Evolutionary conservation across 2,329 filamentous ascomycete genomes (phyloP), one percentile per base, ranked within the genome.

Genomic region (Scorias spongiosa): DNA sequence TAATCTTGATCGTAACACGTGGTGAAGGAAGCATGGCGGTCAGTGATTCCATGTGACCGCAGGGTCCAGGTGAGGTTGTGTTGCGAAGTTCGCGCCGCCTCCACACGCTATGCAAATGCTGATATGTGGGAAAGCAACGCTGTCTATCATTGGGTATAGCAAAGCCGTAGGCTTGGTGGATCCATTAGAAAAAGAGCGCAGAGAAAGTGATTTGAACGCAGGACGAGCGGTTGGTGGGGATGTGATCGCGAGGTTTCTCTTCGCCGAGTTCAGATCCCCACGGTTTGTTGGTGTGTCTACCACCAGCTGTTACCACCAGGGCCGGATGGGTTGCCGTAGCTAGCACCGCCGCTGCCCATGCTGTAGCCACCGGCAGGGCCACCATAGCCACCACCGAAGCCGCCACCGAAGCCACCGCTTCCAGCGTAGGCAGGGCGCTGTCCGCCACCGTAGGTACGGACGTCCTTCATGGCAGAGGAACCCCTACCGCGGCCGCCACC

Each of bases 401-500:
- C 64, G 46, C 68, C 70, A 48, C 68, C 69, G 37, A 62, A 57
- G 47, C 70, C 70, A 45, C 73, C 70, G 36, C 20, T 26, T 26
- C 76, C 80, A 45, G 76, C 79, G 49, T 76, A 77, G 65, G 87
- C 87, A 42, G 59, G 60, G 44, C 60, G 59, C 48, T 60, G 56
- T 38, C 65, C 65, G 41, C 66, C 66, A 39, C 63, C 66, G 54
- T 63, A 67, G 48, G 65, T 63, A 68, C 91, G 86, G 72, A 91
- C 86, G 64, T 96, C 91, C 61, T 88, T 87, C 65, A 80, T 93
- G 56, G 81, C 74, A 61, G 64, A 59, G 51, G 63, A 71, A 59
- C 83, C 81, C 60, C 83, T 78, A 48, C 83, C 81, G 59, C 84
- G 80, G 47, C 86, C 80, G 47, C 86, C 80, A 50, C 82, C 76